Conservation (phyloP, 2,329 filamentous ascomycete species). For the Dothistroma septosporum region DNA sequence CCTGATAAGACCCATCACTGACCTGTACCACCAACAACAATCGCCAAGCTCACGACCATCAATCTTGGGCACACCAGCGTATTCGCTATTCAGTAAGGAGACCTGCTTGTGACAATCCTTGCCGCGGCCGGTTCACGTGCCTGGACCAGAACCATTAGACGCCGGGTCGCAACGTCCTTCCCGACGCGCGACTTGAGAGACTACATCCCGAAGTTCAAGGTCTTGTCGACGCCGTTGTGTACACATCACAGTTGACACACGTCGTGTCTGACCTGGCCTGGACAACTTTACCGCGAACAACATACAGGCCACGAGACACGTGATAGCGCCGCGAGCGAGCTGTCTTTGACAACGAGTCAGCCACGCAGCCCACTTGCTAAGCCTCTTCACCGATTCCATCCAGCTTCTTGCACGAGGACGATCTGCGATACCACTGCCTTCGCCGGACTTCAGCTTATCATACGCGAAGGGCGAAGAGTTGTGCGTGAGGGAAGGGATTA, state of each 20-base stretch:
- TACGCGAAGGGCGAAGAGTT: not conserved
- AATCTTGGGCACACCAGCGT: not conserved
- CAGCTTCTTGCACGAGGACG: not conserved
- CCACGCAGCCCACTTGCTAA: slow-evolving; percentile 7
- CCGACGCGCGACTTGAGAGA: not conserved
- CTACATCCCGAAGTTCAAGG: not conserved
- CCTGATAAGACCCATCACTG: not conserved
- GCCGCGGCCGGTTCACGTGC: not conserved
- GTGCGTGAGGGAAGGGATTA: not conserved
- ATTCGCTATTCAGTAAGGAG: not conserved
- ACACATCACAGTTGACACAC: not conserved
- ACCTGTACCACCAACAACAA: not conserved
- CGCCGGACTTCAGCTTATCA: not conserved
- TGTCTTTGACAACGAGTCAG: not conserved
- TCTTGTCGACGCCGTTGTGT: not conserved
- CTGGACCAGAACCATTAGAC: not conserved
- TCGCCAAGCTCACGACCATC: not conserved
- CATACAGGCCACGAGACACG: not conserved
- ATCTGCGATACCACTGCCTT: not conserved
- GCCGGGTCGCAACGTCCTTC: not conserved
- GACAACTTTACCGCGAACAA: not conserved
- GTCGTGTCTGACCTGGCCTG: not conserved
- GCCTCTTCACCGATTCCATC: not conserved
- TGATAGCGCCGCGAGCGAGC: not conserved
- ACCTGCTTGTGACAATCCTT: too few species aligned